phyloP scores from a whole-genome alignment of 2,329 filamentous ascomycete species.

The Phialocephala sp. region DNA sequence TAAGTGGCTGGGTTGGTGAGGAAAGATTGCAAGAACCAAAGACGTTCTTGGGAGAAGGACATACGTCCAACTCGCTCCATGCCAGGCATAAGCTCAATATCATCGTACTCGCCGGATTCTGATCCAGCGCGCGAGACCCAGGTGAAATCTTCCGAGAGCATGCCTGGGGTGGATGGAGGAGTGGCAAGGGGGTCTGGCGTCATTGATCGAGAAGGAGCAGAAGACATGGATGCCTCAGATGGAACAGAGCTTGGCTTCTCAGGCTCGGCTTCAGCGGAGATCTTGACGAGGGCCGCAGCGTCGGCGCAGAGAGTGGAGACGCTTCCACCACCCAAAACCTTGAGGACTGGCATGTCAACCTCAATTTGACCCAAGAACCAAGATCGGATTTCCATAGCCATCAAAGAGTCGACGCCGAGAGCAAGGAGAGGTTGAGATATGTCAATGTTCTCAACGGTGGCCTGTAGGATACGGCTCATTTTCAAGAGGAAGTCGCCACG shows the following conservation, averaged over 20 bases:
- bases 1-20: slow-evolving; percentile 11
- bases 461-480: slow-evolving; percentile 8
- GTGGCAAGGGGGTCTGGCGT: slow-evolving; percentile 17
- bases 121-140: slow-evolving; percentile 20
- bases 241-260: slow-evolving; percentile 8
- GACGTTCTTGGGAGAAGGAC: slow-evolving; percentile 11
- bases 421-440: slow-evolving; percentile 9
- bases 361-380: slow-evolving; percentile 14
- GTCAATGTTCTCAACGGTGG: slow-evolving; percentile 8
- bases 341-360: slow-evolving; percentile 12
- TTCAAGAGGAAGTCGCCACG: slow-evolving; percentile 18
- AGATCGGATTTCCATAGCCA: slow-evolving; percentile 12
- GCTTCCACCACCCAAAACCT: slow-evolving; percentile 6
- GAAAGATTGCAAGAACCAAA: slow-evolving; percentile 15
- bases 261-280: slow-evolving; percentile 8
- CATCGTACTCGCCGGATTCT: slow-evolving; percentile 20
- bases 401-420: slow-evolving; percentile 11
- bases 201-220: slow-evolving; percentile 19
- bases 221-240: slow-evolving; percentile 21
- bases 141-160: slow-evolving; percentile 20
- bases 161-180: slow-evolving; percentile 19
- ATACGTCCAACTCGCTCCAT: slow-evolving; percentile 13
- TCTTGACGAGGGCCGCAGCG: slow-evolving; percentile 23
- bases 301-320: slow-evolving; percentile 18
- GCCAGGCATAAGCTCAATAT: slow-evolving; percentile 16